A percentile compares a stretch with the other conserved stretches of the same genome.
Conservation (phyloP, 192 early-diverging fungal genomes). For the Rhizophagus prolifer region DNA sequence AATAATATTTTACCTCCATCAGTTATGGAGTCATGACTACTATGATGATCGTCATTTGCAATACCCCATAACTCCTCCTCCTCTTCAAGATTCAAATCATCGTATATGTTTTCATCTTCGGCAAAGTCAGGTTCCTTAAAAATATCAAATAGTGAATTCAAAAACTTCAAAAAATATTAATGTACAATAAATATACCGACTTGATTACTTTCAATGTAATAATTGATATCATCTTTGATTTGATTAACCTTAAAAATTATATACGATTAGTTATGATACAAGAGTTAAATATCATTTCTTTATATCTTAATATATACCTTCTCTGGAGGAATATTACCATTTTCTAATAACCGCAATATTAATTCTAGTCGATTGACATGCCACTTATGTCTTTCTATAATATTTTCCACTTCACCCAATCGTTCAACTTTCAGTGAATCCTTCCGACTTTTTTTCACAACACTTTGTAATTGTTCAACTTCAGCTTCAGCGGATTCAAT, state of each 20-base stretch:
- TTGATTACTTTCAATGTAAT: constrained; percentile 90
- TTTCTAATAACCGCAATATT: constrained; percentile 89
- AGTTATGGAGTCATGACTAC: constrained; percentile 30
- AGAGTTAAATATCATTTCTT: neutral
- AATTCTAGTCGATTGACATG: constrained; percentile 91
- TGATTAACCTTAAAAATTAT: constrained; percentile 55
- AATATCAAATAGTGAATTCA: constrained; percentile 5
- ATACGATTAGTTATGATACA: neutral
- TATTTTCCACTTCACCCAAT: constrained; percentile 66
- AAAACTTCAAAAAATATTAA: neutral
- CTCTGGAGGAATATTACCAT: constrained; percentile 84
- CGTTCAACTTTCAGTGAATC: constrained; percentile 77
- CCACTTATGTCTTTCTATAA: constrained; percentile 86
- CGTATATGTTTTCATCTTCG: constrained; percentile 92
- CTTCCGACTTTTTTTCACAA: constrained; percentile 75
- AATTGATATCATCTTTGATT: constrained; percentile 89
- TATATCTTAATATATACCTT: constrained; percentile 55
- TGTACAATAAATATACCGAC: constrained; percentile 26
- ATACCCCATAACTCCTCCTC: constrained; percentile 81
- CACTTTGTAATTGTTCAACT: constrained; percentile 68
- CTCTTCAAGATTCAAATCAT: constrained; percentile 89
- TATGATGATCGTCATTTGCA: constrained; percentile 64
- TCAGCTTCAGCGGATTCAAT: constrained; percentile 94
- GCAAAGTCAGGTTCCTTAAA: constrained; percentile 80
- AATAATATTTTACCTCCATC: constrained; percentile 2